Conservation (phyloP, 352 stramenopile genomes). For the Aphanomyces invadans region DNA sequence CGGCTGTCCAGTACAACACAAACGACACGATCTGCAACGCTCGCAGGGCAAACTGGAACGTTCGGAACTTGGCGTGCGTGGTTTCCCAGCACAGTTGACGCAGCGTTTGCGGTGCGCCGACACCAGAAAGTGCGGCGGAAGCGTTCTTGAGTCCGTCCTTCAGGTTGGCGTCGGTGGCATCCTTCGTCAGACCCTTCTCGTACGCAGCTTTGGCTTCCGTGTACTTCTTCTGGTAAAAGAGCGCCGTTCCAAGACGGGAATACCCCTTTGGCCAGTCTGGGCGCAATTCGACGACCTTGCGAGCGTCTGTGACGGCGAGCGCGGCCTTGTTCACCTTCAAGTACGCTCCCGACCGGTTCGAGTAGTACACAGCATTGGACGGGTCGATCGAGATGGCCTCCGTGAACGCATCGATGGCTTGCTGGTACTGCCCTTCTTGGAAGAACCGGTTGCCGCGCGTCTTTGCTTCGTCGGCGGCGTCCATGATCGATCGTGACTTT, state of each 20-base stretch:
- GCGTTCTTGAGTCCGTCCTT: slow-evolving; percentile 47
- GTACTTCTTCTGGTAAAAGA: slow-evolving; percentile 57
- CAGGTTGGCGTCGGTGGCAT: slow-evolving; percentile 55
- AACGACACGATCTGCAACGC: slow-evolving; percentile 58
- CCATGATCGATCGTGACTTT: neutral
- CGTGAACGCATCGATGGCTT: slow-evolving; percentile 64
- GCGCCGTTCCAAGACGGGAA: slow-evolving; percentile 69
- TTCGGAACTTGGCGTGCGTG: slow-evolving; percentile 60
- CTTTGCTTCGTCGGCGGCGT: slow-evolving; percentile 75
- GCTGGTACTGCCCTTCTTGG: slow-evolving; percentile 49
- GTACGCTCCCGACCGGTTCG: slow-evolving; percentile 77
- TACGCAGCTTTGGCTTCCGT: slow-evolving; percentile 69
- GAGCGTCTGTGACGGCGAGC: slow-evolving; percentile 64
- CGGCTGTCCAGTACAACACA: slow-evolving; percentile 50
- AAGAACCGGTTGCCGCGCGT: slow-evolving; percentile 79
- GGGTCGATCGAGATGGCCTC: slow-evolving; percentile 65
- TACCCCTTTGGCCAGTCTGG: slow-evolving; percentile 82
- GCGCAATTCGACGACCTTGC: slow-evolving; percentile 67
- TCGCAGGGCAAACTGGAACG: slow-evolving; percentile 63
- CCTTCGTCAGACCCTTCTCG: slow-evolving; percentile 58
- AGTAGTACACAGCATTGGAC: slow-evolving; percentile 26
- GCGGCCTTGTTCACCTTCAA: slow-evolving; percentile 67
- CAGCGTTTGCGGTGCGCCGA: slow-evolving; percentile 29
- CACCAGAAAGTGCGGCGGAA: slow-evolving; percentile 19
- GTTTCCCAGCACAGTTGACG: slow-evolving; percentile 43